Percentiles rank a stretch among this genome's conserved stretches.
phyloP scores from a whole-genome alignment of 2,329 filamentous ascomycete genomes.

The Paraphaeosphaeria minitans region DNA sequence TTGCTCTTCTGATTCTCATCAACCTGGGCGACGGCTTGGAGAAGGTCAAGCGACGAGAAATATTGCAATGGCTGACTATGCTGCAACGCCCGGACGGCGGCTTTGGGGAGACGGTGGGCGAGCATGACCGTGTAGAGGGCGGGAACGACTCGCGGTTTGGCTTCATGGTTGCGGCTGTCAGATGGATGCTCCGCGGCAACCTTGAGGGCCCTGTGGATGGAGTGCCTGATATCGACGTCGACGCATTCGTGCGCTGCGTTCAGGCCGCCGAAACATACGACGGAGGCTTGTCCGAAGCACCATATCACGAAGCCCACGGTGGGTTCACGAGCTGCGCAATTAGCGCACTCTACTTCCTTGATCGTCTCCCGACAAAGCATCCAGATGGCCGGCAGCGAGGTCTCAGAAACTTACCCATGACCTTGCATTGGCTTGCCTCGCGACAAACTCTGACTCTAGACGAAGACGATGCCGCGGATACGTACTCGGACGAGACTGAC shows the following conservation, averaged over 20 bases:
- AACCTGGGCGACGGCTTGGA: constrained; percentile 65
- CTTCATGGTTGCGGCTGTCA: constrained; percentile 79
- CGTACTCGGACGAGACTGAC: constrained; percentile 44
- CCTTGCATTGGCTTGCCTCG: constrained; percentile 54
- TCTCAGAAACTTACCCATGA: constrained; percentile 46
- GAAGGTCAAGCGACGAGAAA: constrained; percentile 69
- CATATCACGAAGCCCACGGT: constrained; percentile 82
- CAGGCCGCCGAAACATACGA: constrained; percentile 75
- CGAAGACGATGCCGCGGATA: constrained; percentile 50
- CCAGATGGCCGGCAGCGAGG: constrained; percentile 37
- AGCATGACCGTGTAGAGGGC: constrained; percentile 68
- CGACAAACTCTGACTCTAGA: constrained; percentile 54
- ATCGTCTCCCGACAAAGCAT: constrained; percentile 55
- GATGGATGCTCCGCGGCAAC: constrained; percentile 76
- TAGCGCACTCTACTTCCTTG: constrained; percentile 76
- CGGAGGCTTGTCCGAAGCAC: constrained; percentile 79
- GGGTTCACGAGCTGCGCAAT: constrained; percentile 92
- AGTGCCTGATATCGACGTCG: constrained; percentile 75
- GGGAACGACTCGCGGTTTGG: constrained; percentile 87
- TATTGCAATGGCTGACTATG: constrained; percentile 73
- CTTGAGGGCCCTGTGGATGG: constrained; percentile 59
- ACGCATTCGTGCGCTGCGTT: constrained; percentile 72
- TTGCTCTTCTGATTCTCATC: constrained; percentile 78
- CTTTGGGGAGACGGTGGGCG: constrained; percentile 81
- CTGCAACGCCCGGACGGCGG: constrained; percentile 86